These are phyloP conservation scores for Hypoxylon rickii DNA, from an alignment of 495 filamentous ascomycete species.

Conservation along the genomic window DNA sequence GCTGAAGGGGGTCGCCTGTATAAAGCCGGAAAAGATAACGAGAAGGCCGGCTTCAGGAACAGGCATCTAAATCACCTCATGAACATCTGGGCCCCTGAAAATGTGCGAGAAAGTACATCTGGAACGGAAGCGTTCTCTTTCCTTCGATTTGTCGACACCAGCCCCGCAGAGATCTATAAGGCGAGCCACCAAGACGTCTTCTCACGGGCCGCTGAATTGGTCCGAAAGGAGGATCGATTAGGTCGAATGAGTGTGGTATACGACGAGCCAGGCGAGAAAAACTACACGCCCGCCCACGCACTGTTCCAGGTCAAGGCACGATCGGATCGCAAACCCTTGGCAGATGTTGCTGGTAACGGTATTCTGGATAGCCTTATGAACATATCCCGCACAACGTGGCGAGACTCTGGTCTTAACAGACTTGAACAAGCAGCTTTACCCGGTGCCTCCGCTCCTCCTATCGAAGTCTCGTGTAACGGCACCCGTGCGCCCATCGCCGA, in stretches of 20 bases:
- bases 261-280: conserved; percentile 56
- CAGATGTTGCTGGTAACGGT: conserved; percentile 73
- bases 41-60: conserved; percentile 71
- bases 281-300: conserved; percentile 70
- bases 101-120: conserved; percentile 64
- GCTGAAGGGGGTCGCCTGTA: conserved; percentile 75
- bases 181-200: conserved; percentile 62
- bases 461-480: conserved; percentile 71
- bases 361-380: conserved; percentile 77
- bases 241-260: conserved; percentile 49
- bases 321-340: conserved; percentile 66
- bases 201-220: conserved; percentile 63
- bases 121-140: conserved; percentile 78
- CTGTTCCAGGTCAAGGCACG: conserved; percentile 79
- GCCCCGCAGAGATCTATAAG: conserved; percentile 68
- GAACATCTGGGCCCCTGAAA: conserved; percentile 86
- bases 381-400: conserved; percentile 69
- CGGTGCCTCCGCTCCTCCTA: conserved; percentile 82
- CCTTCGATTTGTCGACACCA: conserved; percentile 83
- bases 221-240: conserved; percentile 57
- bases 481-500: conserved; percentile 69
- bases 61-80: conserved; percentile 76
- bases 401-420: conserved; percentile 68
- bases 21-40: conserved; percentile 75
- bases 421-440: conserved; percentile 82